Evolutionary conservation across 23 red algal species (phyloP).

Genomic region (Gracilaria domingensis): DNA sequence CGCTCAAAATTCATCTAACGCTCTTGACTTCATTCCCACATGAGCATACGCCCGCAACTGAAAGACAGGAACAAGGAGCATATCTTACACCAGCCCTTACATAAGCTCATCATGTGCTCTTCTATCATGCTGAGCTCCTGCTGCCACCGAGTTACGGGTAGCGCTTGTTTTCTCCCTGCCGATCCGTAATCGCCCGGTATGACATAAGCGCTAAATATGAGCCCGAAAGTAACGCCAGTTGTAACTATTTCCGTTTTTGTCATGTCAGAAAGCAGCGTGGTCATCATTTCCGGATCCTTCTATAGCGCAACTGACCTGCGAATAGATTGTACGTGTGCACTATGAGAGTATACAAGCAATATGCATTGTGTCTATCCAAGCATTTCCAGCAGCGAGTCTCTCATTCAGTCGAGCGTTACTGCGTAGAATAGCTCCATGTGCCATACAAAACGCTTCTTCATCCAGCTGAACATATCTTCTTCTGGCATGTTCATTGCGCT

Average conservation of each 20-base stretch:
- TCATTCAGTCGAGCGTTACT: conserved; percentile 35
- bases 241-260: conserved; percentile 27
- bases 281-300: conserved; percentile 68
- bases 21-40: conserved; percentile 30
- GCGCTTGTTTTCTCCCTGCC: conserved; percentile 10
- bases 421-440: conserved; percentile 62
- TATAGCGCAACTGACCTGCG: no score
- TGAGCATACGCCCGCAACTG: conserved; percentile 68
- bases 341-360: conserved; percentile 61
- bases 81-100: conserved; percentile 23
- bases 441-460: conserved; percentile 68
- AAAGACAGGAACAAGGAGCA: conserved; percentile 46
- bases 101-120: conserved; percentile 58
- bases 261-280: conserved; percentile 63
- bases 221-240: conserved; percentile 56
- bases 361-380: conserved; percentile 52
- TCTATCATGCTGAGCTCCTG: conserved; percentile 33
- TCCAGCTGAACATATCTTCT: conserved; percentile 55
- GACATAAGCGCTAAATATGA: conserved; percentile 59
- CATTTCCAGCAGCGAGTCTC: conserved; percentile 39
- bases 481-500: conserved; percentile 26
- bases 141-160: conserved; percentile 51
- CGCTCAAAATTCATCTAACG: conserved; percentile 51
- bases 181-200: conserved; percentile 63
- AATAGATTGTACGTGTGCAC: conserved; percentile 63